Base-by-base conservation (phyloP, 2,329 filamentous ascomycete species). In the Penicillium sp. region DNA sequence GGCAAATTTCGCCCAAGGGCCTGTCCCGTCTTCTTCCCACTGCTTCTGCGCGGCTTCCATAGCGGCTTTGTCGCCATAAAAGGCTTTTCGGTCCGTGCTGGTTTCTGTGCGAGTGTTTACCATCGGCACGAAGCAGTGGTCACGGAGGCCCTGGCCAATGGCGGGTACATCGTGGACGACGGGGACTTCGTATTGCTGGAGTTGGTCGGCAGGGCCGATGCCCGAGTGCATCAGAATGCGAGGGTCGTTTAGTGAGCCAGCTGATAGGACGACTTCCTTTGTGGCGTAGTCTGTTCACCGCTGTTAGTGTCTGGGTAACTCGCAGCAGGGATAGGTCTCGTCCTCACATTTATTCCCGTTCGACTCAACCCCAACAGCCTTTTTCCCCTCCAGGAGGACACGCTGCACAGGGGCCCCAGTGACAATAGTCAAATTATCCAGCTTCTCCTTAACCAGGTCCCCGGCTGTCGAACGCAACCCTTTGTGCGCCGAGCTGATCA, bases 401-500 rank as follows among this genome's bases (percentile, higher is more conserved):
- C 75, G 76, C 37, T 76, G 73, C 6, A 85, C 80, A 2, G 75
- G 73, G 0, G 79, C 68, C 21, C 77, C 68, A 4, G 80, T 81
- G 55, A 81, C 57, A 27, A 86, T 71, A 0, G 76, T 79, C 38
- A 87, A 66, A 56, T 86, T 87, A 0, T 71, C 63, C 0, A 79
- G 79, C 0, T 64, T 42, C 3, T 69, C 62, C 1, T 60, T 57
- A 12, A 86, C 59, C 44, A 84, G 69, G 56, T 83, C 82, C 1
- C 72, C 72, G 0, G 83, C 78, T 0, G 82, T 85, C 0, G 77
- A 77, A 18, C 82, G 72, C 9, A 74, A 47, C 1, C 81, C 82
- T 8, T 77, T 70, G 27, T 73, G 63, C n/a, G 78, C 73, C 12
- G 81, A 82, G 45, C 77, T 80, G 58, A 82, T 78, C 16, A 76